These are phyloP conservation scores for Metschnikowia gruessii DNA, from an alignment of 805 yeast genomes.

Conservation along the genomic window DNA sequence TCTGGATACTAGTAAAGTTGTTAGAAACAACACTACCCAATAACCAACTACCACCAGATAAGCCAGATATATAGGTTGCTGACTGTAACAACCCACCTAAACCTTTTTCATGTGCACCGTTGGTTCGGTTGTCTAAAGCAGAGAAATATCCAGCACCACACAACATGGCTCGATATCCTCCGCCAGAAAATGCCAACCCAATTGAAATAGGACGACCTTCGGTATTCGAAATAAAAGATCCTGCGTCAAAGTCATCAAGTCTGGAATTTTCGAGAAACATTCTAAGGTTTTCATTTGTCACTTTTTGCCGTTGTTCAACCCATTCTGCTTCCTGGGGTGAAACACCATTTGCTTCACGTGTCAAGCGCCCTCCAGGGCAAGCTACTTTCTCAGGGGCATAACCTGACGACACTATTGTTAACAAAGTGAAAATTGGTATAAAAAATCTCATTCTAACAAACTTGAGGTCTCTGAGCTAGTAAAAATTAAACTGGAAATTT, in stretches of 20 bases:
- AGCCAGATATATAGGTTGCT: slow-evolving; percentile 10
- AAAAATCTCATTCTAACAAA: background rate
- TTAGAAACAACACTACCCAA: slow-evolving; percentile 49
- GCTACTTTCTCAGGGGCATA: slow-evolving; percentile 6
- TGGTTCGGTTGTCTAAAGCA: slow-evolving; percentile 10
- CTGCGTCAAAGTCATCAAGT: slow-evolving; percentile 10
- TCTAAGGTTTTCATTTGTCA: background rate
- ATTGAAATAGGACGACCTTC: slow-evolving; percentile 3
- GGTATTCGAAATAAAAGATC: slow-evolving; percentile 1
- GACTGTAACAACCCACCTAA: slow-evolving; percentile 15
- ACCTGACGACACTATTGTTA: background rate
- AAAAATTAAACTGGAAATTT: no score
- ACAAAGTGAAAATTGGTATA: background rate
- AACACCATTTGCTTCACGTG: slow-evolving; percentile 7
- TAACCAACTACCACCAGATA: slow-evolving; percentile 14
- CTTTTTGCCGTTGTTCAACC: slow-evolving; percentile 1
- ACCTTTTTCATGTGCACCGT: slow-evolving; percentile 9
- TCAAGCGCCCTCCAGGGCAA: slow-evolving; percentile 10
- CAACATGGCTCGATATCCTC: slow-evolving; percentile 14
- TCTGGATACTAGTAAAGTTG: slow-evolving; percentile 51
- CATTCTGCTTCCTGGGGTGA: slow-evolving; percentile 8
- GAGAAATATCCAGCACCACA: slow-evolving; percentile 12
- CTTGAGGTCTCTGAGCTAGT: no score
- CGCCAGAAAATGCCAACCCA: slow-evolving; percentile 14
- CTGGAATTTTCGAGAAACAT: slow-evolving; percentile 7